Evolutionary conservation across 2,329 filamentous ascomycete genomes (phyloP).

Genomic region (Aspergillus sp.): DNA sequence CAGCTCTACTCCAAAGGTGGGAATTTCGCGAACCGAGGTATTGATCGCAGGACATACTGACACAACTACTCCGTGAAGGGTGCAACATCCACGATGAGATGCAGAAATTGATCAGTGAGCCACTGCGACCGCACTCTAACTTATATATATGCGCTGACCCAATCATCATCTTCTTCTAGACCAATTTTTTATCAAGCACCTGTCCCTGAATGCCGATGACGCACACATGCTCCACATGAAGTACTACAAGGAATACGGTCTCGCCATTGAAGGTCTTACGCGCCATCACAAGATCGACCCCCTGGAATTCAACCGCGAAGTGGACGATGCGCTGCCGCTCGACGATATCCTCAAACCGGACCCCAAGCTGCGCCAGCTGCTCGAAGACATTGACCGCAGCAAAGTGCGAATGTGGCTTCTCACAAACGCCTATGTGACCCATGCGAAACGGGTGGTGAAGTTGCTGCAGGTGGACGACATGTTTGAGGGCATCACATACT

Average conservation of each 20-base stretch:
- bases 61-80: conserved; percentile 47
- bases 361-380: conserved; percentile 69
- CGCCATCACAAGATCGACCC: conserved; percentile 94
- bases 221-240: conserved; percentile 83
- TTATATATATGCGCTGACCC: background rate
- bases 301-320: conserved; percentile 88
- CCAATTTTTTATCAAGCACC: conserved; percentile 65
- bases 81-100: conserved; percentile 85
- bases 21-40: conserved; percentile 11
- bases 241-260: conserved; percentile 93
- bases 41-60: conserved; percentile 10
- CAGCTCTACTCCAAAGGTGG: conserved; percentile 81
- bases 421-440: conserved; percentile 92
- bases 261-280: conserved; percentile 94
- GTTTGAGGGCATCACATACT: conserved; percentile 94
- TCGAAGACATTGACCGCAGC: conserved; percentile 77
- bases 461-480: conserved; percentile 81
- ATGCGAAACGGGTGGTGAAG: conserved; percentile 78
- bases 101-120: conserved; percentile 71
- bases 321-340: conserved; percentile 90
- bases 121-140: background rate
- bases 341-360: conserved; percentile 81
- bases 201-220: conserved; percentile 72
- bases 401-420: conserved; percentile 92
- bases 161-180: conserved; percentile 40